These are phyloP conservation scores for Tetrapisispora iriomotensis DNA, from an alignment of 805 yeast species.

Conservation along the genomic window DNA sequence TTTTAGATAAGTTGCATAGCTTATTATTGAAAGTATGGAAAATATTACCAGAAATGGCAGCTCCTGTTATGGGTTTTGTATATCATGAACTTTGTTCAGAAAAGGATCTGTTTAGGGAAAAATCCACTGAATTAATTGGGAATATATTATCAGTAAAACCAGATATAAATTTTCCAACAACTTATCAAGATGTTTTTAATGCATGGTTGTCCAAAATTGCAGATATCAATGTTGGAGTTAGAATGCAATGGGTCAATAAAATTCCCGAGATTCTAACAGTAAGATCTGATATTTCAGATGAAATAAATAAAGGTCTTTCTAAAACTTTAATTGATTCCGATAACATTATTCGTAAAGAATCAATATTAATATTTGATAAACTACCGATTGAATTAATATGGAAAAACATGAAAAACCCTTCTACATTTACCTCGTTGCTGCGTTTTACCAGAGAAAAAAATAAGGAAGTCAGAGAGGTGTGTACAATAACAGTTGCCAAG, in stretches of 20 bases:
- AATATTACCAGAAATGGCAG: conserved; percentile 61
- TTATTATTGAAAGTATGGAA: conserved; percentile 65
- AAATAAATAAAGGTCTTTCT: conserved; percentile 46
- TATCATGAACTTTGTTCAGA: conserved; percentile 75
- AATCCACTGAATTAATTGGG: conserved; percentile 71
- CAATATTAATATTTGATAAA: conserved; percentile 41
- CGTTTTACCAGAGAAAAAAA: conserved; percentile 67
- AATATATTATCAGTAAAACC: conserved; percentile 43
- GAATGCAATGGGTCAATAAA: conserved; percentile 62
- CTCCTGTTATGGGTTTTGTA: conserved; percentile 66
- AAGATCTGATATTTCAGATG: conserved; percentile 40
- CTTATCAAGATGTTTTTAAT: conserved; percentile 51
- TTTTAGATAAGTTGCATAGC: conserved; percentile 51
- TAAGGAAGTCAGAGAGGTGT: conserved; percentile 49
- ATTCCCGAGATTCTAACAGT: conserved; percentile 38
- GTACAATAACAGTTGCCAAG: conserved; percentile 44
- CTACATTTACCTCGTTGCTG: conserved; percentile 44
- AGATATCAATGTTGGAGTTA: conserved; percentile 55
- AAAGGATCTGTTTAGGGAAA: conserved; percentile 45
- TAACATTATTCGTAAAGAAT: conserved; percentile 56
- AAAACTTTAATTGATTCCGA: conserved; percentile 69
- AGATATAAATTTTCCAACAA: conserved; percentile 45
- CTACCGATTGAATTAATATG: conserved; percentile 41
- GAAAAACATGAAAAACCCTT: conserved; percentile 36
- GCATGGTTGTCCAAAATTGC: conserved; percentile 68